phyloP scores from a whole-genome alignment of 495 filamentous ascomycete species.

The Aspergillus panamensis region DNA sequence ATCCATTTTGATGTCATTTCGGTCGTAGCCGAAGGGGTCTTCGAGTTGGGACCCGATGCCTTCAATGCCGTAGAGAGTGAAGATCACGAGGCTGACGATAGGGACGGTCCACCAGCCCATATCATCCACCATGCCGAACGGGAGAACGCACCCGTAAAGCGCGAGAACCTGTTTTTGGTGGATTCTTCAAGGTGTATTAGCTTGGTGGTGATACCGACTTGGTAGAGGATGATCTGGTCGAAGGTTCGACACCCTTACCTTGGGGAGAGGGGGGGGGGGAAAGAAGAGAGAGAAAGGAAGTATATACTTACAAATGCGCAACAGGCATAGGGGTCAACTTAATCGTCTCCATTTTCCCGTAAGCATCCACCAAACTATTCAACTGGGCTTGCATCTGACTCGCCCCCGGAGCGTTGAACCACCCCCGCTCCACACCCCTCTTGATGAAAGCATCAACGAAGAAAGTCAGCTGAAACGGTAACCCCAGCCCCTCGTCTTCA shows the following conservation, averaged over 20 bases:
- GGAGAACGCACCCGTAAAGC: conserved; percentile 66
- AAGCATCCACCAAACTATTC: conserved; percentile 59
- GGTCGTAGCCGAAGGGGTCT: conserved; percentile 72
- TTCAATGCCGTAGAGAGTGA: conserved; percentile 73
- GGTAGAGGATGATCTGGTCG: neutral
- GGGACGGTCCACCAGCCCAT: conserved; percentile 73
- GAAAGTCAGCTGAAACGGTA: conserved; percentile 63
- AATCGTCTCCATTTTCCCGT: conserved; percentile 73
- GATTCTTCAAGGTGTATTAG: conserved; percentile 42
- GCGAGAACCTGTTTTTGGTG: conserved; percentile 74
- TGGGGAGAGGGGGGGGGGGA: too few relatives aligned
- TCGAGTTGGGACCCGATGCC: conserved; percentile 71
- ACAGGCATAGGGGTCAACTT: conserved; percentile 67
- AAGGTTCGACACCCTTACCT: neutral
- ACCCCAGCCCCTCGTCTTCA: conserved; percentile 61
- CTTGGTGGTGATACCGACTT: neutral
- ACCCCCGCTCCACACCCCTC: conserved; percentile 53
- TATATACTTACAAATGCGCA: conserved; percentile 58
- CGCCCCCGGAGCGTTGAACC: conserved; percentile 61
- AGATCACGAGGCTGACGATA: conserved; percentile 62
- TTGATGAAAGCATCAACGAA: conserved; percentile 69
- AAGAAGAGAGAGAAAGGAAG: too few relatives aligned
- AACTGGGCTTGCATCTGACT: conserved; percentile 61
- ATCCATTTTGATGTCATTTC: conserved; percentile 79
- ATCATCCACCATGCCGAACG: conserved; percentile 69